Percentiles rank a stretch among this genome's conserved stretches.
Conservation (phyloP, 2,329 filamentous ascomycete species). For the Penicillium hordei region DNA sequence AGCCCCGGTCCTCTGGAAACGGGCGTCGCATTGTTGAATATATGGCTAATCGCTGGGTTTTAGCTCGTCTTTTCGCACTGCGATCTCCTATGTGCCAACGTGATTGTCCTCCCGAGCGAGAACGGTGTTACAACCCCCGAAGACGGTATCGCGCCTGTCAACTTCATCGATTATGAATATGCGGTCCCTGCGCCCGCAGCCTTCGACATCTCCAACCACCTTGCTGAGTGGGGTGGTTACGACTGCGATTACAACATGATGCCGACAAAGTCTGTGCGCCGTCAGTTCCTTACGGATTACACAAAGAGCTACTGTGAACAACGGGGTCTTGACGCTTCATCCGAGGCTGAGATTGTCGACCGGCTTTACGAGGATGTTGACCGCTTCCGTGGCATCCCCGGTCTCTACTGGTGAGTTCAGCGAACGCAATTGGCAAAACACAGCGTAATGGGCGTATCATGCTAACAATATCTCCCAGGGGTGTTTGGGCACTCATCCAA, state of each 20-base stretch:
- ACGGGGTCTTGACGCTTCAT: constrained; percentile 33
- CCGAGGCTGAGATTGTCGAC: constrained; percentile 63
- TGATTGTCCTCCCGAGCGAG: constrained; percentile 69
- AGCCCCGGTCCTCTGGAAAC: not conserved
- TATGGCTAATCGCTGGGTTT: not conserved
- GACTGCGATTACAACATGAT: constrained; percentile 86
- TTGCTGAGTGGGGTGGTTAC: constrained; percentile 97
- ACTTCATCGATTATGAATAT: constrained; percentile 99
- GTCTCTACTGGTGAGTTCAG: constrained; percentile 65
- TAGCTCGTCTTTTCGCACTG: constrained; percentile 92
- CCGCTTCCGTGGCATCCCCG: constrained; percentile 80
- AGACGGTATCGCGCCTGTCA: constrained; percentile 56
- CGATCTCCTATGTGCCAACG: constrained; percentile 93
- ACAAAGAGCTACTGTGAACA: constrained; percentile 69
- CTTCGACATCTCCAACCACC: constrained; percentile 97
- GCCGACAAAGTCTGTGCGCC: constrained; percentile 73
- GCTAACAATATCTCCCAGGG: constrained; percentile 57
- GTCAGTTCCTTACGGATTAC: constrained; percentile 81
- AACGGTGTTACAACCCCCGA: constrained; percentile 32
- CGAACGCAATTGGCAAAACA: not conserved
- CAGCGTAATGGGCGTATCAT: not conserved
- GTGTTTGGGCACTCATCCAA: constrained; percentile 94
- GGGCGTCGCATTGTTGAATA: not conserved
- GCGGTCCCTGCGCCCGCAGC: constrained; percentile 89
- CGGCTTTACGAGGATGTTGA: constrained; percentile 80